Percentiles rank a stretch among this genome's conserved stretches.
These are phyloP conservation scores for Eucalyptus marginata DNA, from an alignment of 345 rosid genomes.

Conservation along the genomic window DNA sequence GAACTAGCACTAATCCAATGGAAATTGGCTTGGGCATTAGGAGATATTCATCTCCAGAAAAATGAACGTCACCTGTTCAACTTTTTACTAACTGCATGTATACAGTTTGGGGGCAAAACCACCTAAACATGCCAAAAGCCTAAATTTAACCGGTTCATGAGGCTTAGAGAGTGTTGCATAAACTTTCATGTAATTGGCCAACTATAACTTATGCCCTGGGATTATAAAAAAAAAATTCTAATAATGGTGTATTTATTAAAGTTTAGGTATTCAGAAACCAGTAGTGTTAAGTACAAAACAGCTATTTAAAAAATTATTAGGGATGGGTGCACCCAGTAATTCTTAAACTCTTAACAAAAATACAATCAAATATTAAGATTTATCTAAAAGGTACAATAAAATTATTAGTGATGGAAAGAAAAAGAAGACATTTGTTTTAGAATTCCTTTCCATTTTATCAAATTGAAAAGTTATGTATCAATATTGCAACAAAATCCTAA, in stretches of 20 bases:
- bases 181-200: not conserved
- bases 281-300: too few relatives aligned
- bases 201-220: accelerated
- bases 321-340: not conserved
- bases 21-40: not conserved
- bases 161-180: not conserved
- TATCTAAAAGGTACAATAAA: not conserved
- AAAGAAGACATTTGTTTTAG: not conserved
- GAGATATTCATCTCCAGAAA: not conserved
- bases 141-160: not conserved
- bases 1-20: not conserved
- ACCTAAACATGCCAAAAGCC: not conserved
- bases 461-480: not conserved
- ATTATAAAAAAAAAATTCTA: not conserved
- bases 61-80: not conserved
- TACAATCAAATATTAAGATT: not conserved
- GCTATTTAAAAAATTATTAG: accelerated
- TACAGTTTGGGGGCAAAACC: not conserved
- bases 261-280: accelerated
- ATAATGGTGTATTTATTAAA: not conserved
- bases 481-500: accelerated
- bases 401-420: too few relatives aligned
- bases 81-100: not conserved
- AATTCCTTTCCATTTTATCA: not conserved
- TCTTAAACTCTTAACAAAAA: not conserved